phyloP scores from a whole-genome alignment of 306 rosid species.

The Calophaca sinica region DNA sequence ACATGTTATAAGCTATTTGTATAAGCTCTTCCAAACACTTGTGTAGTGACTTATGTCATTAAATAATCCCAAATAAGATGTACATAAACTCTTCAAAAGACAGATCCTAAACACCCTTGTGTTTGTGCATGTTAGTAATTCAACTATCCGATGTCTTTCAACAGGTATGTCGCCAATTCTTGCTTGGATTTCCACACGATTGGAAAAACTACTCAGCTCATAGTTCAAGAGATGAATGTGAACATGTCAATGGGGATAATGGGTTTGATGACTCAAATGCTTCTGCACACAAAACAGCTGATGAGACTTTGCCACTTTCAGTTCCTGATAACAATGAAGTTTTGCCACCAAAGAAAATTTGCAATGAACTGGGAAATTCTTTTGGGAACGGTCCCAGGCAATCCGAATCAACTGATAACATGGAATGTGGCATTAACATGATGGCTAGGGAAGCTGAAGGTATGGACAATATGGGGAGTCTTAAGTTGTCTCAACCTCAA shows the following conservation, averaged over 20 bases:
- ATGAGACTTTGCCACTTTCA: constrained; percentile 35
- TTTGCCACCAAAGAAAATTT: constrained; percentile 30
- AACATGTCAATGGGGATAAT: constrained; percentile 31
- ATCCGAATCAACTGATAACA: neutral
- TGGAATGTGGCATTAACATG: neutral
- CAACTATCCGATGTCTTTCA: neutral
- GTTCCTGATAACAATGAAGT: constrained; percentile 34
- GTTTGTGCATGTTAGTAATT: neutral
- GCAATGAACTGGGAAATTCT: constrained; percentile 33
- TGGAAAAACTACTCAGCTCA: constrained; percentile 62
- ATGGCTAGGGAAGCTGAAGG: constrained; percentile 6
- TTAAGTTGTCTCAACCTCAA: neutral
- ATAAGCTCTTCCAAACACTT: too few species aligned
- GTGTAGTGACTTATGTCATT: too few species aligned
- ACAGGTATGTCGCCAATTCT: constrained; percentile 66
- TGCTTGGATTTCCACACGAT: constrained; percentile 75
- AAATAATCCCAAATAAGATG: too few species aligned
- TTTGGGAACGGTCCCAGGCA: neutral
- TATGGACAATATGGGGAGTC: neutral
- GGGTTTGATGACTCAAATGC: constrained; percentile 43
- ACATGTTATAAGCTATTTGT: too few species aligned
- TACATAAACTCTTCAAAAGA: too few species aligned
- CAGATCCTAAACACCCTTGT: neutral
- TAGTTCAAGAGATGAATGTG: constrained; percentile 31
- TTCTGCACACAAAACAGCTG: constrained; percentile 18